These are phyloP conservation scores for Wickerhamomyces xylosicus DNA, from an alignment of 805 yeast species.

Conservation along the genomic window DNA sequence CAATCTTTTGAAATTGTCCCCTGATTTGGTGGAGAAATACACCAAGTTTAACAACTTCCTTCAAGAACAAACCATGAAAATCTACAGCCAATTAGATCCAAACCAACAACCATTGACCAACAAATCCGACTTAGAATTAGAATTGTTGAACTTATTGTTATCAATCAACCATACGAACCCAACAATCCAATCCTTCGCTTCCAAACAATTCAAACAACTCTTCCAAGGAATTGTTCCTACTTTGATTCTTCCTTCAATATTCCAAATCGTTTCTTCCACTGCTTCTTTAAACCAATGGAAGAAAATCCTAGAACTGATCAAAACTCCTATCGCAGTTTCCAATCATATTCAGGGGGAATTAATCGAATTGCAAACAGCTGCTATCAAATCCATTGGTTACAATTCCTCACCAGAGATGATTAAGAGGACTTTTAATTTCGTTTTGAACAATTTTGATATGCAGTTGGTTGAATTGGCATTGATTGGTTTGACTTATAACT, in stretches of 20 bases:
- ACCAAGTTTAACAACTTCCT: conserved; percentile 10
- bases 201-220: conserved; percentile 37
- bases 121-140: conserved; percentile 27
- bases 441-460: conserved; percentile 44
- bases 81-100: conserved; percentile 29
- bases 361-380: conserved; percentile 40
- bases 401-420: conserved; percentile 34
- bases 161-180: conserved; percentile 24
- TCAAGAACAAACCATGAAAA: conserved; percentile 3
- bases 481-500: conserved; percentile 38
- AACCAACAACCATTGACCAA: conserved; percentile 26
- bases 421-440: conserved; percentile 45
- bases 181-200: conserved; percentile 24
- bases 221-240: conserved; percentile 33
- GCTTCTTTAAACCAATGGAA: conserved; percentile 43
- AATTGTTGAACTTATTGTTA: conserved; percentile 32
- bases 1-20: conserved; percentile 10
- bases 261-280: conserved; percentile 30
- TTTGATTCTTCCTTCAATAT: conserved; percentile 34
- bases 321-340: conserved; percentile 33
- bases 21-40: conserved; percentile 2
- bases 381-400: conserved; percentile 46
- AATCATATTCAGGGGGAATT: conserved; percentile 17
- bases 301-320: conserved; percentile 42
- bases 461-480: conserved; percentile 44